A percentile compares a stretch with the other conserved stretches of the same genome.
phyloP scores from a whole-genome alignment of 768 basidiomycete genomes.

The Cystobasidiopsis lactophilus region DNA sequence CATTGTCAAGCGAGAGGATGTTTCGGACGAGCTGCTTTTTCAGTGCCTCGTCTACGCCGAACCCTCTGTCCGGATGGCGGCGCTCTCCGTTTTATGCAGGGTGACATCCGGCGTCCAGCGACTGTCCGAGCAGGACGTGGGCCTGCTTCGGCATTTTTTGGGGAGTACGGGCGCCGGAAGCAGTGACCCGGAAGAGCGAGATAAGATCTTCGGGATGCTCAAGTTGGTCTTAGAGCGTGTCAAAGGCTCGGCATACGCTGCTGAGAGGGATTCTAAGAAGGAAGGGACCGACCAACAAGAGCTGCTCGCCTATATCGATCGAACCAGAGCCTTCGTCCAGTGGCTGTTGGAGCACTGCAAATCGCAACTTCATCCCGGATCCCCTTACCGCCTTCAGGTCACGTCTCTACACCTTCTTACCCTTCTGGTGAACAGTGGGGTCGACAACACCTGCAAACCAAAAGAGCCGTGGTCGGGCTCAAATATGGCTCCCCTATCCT shows the following conservation, averaged over 20 bases:
- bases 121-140: neutral
- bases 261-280: neutral
- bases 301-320: neutral
- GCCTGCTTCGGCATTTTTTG: conserved; percentile 3
- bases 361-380: neutral
- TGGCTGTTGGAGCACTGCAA: neutral
- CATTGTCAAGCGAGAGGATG: neutral
- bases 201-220: neutral
- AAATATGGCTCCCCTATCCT: neutral
- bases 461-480: neutral
- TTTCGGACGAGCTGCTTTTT: neutral
- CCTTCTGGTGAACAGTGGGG: neutral
- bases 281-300: neutral
- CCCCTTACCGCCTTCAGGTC: conserved; percentile 8
- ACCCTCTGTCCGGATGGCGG: conserved; percentile 3
- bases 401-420: neutral
- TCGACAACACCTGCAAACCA: neutral
- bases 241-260: conserved; percentile 2
- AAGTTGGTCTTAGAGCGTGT: conserved; percentile 2
- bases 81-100: neutral
- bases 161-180: neutral
- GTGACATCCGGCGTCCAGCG: neutral
- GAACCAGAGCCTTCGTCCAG: neutral
- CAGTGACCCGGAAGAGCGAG: neutral
- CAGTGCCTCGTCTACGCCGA: conserved; percentile 4